Percentiles rank a stretch among this genome's conserved stretches.
phyloP scores from a whole-genome alignment of 345 rosid genomes.

The Cochlearia excelsa region DNA sequence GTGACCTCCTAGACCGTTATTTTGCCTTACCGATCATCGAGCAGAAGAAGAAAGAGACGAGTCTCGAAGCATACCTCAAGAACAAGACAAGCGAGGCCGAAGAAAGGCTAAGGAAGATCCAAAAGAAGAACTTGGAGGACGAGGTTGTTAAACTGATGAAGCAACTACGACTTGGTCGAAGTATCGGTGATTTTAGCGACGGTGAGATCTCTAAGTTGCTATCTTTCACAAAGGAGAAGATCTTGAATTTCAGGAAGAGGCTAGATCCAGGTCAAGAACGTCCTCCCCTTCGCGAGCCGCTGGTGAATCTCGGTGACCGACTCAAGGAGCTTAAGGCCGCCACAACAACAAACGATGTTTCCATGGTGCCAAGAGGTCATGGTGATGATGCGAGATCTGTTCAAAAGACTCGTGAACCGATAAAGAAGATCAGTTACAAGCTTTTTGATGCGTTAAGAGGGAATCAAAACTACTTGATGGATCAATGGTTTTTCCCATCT shows the following conservation, averaged over 20 bases:
- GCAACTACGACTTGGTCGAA: background rate
- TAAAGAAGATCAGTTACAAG: no score
- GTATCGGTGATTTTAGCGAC: background rate
- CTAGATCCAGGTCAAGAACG: background rate
- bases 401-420: background rate
- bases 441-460: background rate
- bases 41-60: background rate
- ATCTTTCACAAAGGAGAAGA: background rate
- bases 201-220: background rate
- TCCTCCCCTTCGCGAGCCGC: conserved; percentile 14
- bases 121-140: no score
- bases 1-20: background rate
- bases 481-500: conserved; percentile 9
- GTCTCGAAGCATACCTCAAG: background rate
- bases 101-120: background rate
- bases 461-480: conserved; percentile 17
- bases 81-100: background rate
- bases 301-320: background rate
- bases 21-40: background rate
- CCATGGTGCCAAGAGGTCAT: background rate
- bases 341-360: background rate
- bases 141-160: background rate
- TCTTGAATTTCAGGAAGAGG: conserved; percentile 5
- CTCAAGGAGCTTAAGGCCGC: background rate
- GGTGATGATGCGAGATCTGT: background rate